phyloP scores from a whole-genome alignment of 176 grass and related monocot genomes.

The Ananas comosus region DNA sequence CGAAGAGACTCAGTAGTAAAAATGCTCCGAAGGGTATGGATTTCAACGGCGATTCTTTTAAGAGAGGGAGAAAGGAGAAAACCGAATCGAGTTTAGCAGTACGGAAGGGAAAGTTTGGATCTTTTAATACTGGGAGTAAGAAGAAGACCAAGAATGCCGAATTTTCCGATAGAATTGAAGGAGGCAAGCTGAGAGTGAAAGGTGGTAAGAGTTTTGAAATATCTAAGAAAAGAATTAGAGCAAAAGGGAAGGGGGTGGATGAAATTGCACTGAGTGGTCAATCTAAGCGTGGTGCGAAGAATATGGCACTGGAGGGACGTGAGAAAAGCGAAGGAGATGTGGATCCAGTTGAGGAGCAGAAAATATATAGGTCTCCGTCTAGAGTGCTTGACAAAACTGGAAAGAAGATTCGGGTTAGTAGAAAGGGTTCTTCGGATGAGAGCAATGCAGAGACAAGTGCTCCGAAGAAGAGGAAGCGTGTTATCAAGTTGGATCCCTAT shows the following conservation, averaged over 20 bases:
- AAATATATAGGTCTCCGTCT: slow-evolving; percentile 24
- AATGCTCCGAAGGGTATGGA: no score
- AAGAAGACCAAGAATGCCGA: no score
- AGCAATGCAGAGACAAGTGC: slow-evolving; percentile 28
- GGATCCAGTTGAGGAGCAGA: slow-evolving; percentile 31
- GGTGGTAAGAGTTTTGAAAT: slow-evolving; percentile 17
- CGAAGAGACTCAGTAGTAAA: slow-evolving; percentile 13
- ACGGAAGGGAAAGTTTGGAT: no score
- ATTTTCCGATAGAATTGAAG: slow-evolving; percentile 3
- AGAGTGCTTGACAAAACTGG: slow-evolving; percentile 61
- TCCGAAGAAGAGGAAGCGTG: slow-evolving; percentile 60
- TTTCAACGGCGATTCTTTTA: no score
- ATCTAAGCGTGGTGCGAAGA: slow-evolving; percentile 12
- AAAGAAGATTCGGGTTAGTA: slow-evolving; percentile 60
- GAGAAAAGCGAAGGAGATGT: slow-evolving; percentile 12
- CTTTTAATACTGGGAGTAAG: no score
- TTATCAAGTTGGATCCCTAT: slow-evolving; percentile 70
- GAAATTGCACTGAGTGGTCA: slow-evolving; percentile 6
- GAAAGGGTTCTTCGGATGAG: slow-evolving; percentile 36
- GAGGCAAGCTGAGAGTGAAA: not conserved
- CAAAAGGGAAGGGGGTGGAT: slow-evolving; percentile 8
- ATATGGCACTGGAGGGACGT: slow-evolving; percentile 16
- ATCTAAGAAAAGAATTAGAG: not conserved
- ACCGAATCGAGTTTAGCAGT: not conserved
- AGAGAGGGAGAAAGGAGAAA: not conserved